A percentile compares a stretch with the other conserved stretches of the same genome.
Evolutionary conservation across 352 stramenopile genomes (phyloP).

Genomic region (Thraustochytrium striatum): DNA sequence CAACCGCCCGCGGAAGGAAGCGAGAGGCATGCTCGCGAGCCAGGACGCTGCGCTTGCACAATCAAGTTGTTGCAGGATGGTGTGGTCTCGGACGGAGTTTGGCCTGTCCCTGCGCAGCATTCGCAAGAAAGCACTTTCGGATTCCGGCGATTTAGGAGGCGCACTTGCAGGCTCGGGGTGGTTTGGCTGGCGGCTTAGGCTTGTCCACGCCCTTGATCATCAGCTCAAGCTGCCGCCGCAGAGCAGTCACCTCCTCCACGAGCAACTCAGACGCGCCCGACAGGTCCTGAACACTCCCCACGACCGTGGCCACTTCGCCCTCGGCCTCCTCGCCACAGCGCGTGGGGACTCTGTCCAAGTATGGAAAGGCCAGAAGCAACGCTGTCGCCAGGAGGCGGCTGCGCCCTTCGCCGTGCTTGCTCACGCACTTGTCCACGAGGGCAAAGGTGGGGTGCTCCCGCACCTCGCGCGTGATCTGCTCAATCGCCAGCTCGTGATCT

Average conservation of each 20-base stretch:
- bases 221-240: background rate
- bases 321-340: too few species aligned
- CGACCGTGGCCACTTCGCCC: background rate
- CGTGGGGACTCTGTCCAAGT: background rate
- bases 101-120: too few species aligned
- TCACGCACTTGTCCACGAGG: background rate
- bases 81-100: too few species aligned
- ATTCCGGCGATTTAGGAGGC: too few species aligned
- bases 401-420: background rate
- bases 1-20: too few species aligned
- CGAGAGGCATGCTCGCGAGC: too few species aligned
- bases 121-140: too few species aligned
- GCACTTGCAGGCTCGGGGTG: too few species aligned
- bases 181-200: too few species aligned
- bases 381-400: background rate
- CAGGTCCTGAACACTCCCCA: conserved; percentile 9
- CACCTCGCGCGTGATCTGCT: background rate
- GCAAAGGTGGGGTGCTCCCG: background rate
- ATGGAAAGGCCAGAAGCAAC: conserved; percentile 13
- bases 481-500: conserved; percentile 5
- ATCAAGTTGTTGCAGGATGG: too few species aligned
- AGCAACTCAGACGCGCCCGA: background rate
- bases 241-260: background rate
- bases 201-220: conserved; percentile 5
- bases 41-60: too few species aligned